These are phyloP conservation scores for Podospora appendiculata DNA, from an alignment of 495 filamentous ascomycete genomes.

Conservation along the genomic window DNA sequence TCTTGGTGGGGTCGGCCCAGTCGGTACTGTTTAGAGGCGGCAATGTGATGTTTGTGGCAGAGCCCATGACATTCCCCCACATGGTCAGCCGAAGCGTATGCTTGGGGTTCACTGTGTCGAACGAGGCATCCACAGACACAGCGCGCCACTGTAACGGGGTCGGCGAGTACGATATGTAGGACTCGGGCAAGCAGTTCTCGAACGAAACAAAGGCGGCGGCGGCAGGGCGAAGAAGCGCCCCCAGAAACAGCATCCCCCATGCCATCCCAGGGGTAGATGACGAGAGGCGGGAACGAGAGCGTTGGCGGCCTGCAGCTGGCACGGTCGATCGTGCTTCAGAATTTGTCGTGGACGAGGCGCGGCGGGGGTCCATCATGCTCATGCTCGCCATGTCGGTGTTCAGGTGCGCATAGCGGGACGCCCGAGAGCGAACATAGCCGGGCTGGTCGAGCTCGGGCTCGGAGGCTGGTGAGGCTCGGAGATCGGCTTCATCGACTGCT, in stretches of 20 bases:
- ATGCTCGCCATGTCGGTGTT: no score
- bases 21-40: conserved; percentile 49
- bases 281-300: not conserved
- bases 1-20: conserved; percentile 46
- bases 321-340: not conserved
- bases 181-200: conserved; percentile 69
- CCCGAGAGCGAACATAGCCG: no score
- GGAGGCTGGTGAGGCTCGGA: not conserved
- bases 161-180: conserved; percentile 41
- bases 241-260: conserved; percentile 14
- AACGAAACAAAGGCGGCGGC: conserved; percentile 63
- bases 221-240: conserved; percentile 19
- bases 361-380: not conserved
- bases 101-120: conserved; percentile 51
- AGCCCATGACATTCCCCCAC: conserved; percentile 84
- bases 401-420: no score
- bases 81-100: conserved; percentile 72
- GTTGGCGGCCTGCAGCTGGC: not conserved
- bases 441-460: not conserved
- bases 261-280: not conserved
- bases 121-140: conserved; percentile 59
- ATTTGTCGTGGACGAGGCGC: not conserved
- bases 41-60: conserved; percentile 29
- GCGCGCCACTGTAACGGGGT: conserved; percentile 73
- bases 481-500: conserved; percentile 1